These are phyloP conservation scores for Dryadomyces quercus-mongolicae DNA, from an alignment of 2,329 filamentous ascomycete species.

Conservation along the genomic window DNA sequence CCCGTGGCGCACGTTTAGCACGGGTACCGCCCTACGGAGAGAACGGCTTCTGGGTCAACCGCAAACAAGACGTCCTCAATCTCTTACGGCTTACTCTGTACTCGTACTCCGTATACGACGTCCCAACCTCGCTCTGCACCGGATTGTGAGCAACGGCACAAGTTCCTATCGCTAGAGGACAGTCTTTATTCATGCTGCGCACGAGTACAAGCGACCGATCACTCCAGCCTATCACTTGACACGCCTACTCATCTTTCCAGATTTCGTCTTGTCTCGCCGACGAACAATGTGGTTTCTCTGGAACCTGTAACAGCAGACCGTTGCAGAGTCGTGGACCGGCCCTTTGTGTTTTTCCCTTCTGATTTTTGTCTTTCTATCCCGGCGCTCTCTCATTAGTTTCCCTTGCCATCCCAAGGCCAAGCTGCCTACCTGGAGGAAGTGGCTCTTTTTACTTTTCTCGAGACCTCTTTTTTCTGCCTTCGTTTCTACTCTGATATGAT, in stretches of 20 bases:
- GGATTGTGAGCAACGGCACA: neutral
- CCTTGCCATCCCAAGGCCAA: neutral
- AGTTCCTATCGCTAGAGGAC: neutral
- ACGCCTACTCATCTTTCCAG: neutral
- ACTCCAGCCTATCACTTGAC: neutral
- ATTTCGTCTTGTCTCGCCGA: neutral
- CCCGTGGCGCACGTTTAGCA: too few species aligned
- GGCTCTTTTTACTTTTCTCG: neutral
- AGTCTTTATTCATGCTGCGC: neutral
- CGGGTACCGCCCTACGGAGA: too few species aligned
- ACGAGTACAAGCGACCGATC: neutral
- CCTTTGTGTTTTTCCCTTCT: neutral
- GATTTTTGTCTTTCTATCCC: neutral
- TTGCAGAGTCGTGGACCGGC: neutral
- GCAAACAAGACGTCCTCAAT: too few species aligned
- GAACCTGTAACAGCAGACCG: neutral
- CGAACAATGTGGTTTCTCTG: neutral
- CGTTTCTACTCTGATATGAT: conserved; percentile 23
- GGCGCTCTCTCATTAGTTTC: neutral
- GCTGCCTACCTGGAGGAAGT: neutral
- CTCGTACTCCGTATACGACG: too few species aligned
- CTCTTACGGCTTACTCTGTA: too few species aligned
- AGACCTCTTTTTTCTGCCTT: neutral
- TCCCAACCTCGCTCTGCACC: neutral
- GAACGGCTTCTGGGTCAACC: too few species aligned